These are phyloP conservation scores for Globisporangium carolinianum DNA, from an alignment of 352 stramenopile genomes.

Conservation along the genomic window DNA sequence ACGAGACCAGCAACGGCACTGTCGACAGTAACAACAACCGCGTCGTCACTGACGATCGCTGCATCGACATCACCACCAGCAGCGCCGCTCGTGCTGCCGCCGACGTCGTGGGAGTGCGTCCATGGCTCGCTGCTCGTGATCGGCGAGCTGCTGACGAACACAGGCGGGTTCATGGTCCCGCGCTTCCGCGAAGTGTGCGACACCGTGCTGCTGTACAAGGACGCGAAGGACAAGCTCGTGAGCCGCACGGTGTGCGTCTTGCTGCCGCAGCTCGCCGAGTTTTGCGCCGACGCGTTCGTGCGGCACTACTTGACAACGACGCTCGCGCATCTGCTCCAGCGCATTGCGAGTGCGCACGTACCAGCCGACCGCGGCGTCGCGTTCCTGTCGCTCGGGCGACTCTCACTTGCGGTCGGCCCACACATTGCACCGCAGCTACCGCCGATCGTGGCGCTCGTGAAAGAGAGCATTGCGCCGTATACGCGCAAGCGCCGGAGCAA, in stretches of 20 bases:
- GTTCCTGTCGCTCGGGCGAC: conserved; percentile 90
- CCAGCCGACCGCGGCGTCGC: conserved; percentile 72
- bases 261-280: conserved; percentile 90
- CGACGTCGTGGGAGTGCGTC: conserved; percentile 64
- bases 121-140: conserved; percentile 96
- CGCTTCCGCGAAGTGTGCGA: conserved; percentile 95
- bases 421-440: conserved; percentile 79
- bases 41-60: conserved; percentile 2
- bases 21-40: too few relatives aligned
- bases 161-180: conserved; percentile 95
- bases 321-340: conserved; percentile 81
- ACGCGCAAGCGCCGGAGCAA: conserved; percentile 37
- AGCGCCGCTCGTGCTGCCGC: conserved; percentile 6
- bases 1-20: neutral
- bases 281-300: conserved; percentile 91
- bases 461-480: conserved; percentile 59
- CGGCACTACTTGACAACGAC: conserved; percentile 88
- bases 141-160: conserved; percentile 92
- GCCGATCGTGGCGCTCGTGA: conserved; percentile 74
- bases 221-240: conserved; percentile 85
- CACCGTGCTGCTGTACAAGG: conserved; percentile 90
- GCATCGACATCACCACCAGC: conserved; percentile 4
- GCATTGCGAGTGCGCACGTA: conserved; percentile 51
- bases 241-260: conserved; percentile 77
- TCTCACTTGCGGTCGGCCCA: conserved; percentile 88